phyloP scores from a whole-genome alignment of 2,329 filamentous ascomycete genomes.

The Colletotrichum sp. region DNA sequence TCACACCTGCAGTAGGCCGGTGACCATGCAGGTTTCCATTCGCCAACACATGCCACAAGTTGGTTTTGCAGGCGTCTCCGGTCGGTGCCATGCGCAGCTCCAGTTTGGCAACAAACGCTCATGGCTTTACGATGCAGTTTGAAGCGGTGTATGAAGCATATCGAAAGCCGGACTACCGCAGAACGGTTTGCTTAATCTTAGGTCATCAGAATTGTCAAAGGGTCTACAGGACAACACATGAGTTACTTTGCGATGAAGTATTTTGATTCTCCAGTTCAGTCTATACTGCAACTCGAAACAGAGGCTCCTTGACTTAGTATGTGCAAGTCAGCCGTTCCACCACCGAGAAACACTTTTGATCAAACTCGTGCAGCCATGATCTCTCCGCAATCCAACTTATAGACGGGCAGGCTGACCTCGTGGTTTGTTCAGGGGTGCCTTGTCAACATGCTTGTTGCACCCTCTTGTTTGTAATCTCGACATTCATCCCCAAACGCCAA shows the following conservation, averaged over 20 bases:
- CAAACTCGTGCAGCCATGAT: not conserved
- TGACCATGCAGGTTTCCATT: not conserved
- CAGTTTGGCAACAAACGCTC: not conserved
- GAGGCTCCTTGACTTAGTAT: not conserved
- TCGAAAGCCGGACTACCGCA: not conserved
- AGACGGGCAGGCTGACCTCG: not conserved
- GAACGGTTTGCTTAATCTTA: not conserved
- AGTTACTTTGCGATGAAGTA: not conserved
- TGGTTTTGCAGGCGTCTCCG: not conserved
- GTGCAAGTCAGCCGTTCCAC: not conserved
- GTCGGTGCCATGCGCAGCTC: not conserved
- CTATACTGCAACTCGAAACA: not conserved
- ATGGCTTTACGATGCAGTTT: not conserved
- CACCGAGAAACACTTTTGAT: not conserved
- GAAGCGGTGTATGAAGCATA: not conserved
- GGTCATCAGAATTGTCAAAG: not conserved
- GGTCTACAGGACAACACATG: not conserved
- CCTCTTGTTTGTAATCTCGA: conserved; percentile 18
- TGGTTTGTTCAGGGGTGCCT: conserved; percentile 14
- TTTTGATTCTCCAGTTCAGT: not conserved
- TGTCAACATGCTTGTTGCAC: conserved; percentile 2
- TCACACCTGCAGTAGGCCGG: not conserved
- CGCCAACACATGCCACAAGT: not conserved
- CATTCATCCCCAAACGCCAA: conserved; percentile 35
- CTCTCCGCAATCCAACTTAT: not conserved